A percentile compares a stretch with the other conserved stretches of the same genome.
Conservation (phyloP, 2,329 filamentous ascomycete species). For the Scedosporium minutisporum region DNA sequence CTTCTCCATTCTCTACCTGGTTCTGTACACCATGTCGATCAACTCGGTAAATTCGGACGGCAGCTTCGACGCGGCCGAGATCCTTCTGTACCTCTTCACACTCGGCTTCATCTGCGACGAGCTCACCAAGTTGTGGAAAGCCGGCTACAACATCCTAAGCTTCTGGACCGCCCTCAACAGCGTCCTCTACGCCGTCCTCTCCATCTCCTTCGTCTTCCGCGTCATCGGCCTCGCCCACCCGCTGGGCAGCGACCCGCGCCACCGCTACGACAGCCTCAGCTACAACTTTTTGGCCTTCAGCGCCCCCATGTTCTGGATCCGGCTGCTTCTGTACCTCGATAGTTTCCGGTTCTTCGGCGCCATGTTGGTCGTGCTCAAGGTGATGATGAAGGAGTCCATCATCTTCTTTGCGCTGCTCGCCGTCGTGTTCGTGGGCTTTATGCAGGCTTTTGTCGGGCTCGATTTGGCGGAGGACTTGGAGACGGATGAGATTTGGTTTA, state of each 20-base stretch:
- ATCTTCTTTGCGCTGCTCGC: conserved; percentile 92
- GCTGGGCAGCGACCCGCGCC: conserved; percentile 28
- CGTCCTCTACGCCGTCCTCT: conserved; percentile 68
- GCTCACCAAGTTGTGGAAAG: conserved; percentile 81
- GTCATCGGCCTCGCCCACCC: conserved; percentile 63
- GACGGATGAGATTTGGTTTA: conserved; percentile 60
- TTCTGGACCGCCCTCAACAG: conserved; percentile 98
- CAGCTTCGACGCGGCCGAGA: conserved; percentile 75
- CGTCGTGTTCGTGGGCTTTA: conserved; percentile 75
- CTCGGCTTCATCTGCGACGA: conserved; percentile 87
- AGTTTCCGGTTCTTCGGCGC: conserved; percentile 92
- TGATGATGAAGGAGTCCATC: conserved; percentile 87
- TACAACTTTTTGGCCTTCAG: conserved; percentile 93
- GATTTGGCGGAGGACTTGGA: conserved; percentile 70
- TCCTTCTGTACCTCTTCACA: conserved; percentile 82
- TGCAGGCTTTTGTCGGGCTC: conserved; percentile 89
- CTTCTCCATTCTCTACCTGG: conserved; percentile 74
- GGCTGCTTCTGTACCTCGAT: conserved; percentile 85
- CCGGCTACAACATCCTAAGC: conserved; percentile 79
- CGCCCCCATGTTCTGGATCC: conserved; percentile 94
- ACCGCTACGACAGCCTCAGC: conserved; percentile 65
- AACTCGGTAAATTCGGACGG: conserved; percentile 85
- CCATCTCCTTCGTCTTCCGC: conserved; percentile 68
- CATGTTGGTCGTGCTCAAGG: conserved; percentile 94
- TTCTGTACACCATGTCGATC: conserved; percentile 79